A percentile compares a stretch with the other conserved stretches of the same genome.
These are phyloP conservation scores for Tylopilus rubrobrunneus DNA, from an alignment of 768 basidiomycete genomes.

Conservation along the genomic window DNA sequence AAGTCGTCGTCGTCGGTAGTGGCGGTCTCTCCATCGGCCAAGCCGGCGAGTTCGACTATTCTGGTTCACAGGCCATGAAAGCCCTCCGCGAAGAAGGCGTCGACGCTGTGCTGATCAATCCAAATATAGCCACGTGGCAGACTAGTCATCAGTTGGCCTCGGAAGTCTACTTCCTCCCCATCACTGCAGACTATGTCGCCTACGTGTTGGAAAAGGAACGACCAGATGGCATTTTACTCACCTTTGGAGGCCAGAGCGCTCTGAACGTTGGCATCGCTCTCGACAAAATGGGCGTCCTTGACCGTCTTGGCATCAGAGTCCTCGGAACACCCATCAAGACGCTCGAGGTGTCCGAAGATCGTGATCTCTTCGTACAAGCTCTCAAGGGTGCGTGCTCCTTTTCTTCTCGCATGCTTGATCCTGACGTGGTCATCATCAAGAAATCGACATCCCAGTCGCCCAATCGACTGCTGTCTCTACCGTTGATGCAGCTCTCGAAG, in stretches of 20 bases:
- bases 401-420: neutral
- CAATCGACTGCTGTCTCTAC: slow-evolving; percentile 96
- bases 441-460: slow-evolving; percentile 95
- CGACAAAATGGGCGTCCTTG: slow-evolving; percentile 94
- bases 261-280: slow-evolving; percentile 96
- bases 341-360: slow-evolving; percentile 94
- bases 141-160: slow-evolving; percentile 96
- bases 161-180: slow-evolving; percentile 95
- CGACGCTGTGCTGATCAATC: slow-evolving; percentile 92
- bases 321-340: slow-evolving; percentile 94
- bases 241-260: slow-evolving; percentile 97
- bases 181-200: slow-evolving; percentile 96
- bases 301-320: slow-evolving; percentile 88
- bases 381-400: slow-evolving; percentile 67
- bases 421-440: slow-evolving; percentile 38
- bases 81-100: slow-evolving; percentile 95
- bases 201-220: slow-evolving; percentile 98
- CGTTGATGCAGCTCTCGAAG: slow-evolving; percentile 87
- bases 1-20: slow-evolving; percentile 93
- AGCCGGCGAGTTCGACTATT: slow-evolving; percentile 99
- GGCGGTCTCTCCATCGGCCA: slow-evolving; percentile 97
- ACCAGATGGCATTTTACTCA: slow-evolving; percentile 94
- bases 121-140: slow-evolving; percentile 99
- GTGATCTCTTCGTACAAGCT: slow-evolving; percentile 93
- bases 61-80: slow-evolving; percentile 97